A percentile compares a stretch with the other conserved stretches of the same genome.
These are phyloP conservation scores for Trametes hirsuta DNA, from an alignment of 1,284 basidiomycete genomes.

Conservation along the genomic window DNA sequence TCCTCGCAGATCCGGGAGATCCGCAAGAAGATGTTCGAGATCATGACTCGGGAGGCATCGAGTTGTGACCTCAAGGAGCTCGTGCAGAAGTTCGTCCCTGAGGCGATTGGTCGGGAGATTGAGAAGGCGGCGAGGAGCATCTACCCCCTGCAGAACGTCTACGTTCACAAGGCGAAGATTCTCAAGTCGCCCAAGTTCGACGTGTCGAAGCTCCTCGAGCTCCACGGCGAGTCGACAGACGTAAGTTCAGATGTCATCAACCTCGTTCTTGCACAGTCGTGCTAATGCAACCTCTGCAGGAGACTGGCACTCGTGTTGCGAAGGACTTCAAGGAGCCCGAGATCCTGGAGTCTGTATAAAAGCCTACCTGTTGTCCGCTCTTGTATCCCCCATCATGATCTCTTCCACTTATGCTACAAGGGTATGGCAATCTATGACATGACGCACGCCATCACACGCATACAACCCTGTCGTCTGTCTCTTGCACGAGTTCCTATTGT, in stretches of 20 bases:
- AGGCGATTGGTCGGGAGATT: slow-evolving; percentile 99
- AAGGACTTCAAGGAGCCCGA: slow-evolving; percentile 96
- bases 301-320: slow-evolving; percentile 85
- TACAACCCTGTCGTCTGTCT: not conserved
- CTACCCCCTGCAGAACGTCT: slow-evolving; percentile 98
- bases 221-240: slow-evolving; percentile 93
- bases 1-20: slow-evolving; percentile 96
- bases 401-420: slow-evolving; percentile 42
- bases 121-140: slow-evolving; percentile 97
- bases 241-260: slow-evolving; percentile 51
- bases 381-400: slow-evolving; percentile 46
- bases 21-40: slow-evolving; percentile 99
- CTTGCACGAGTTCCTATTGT: slow-evolving; percentile 6
- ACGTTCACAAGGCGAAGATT: slow-evolving; percentile 97
- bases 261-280: not conserved
- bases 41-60: slow-evolving; percentile 96
- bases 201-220: slow-evolving; percentile 91
- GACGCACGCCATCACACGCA: slow-evolving; percentile 22
- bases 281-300: slow-evolving; percentile 50
- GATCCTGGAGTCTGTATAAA: slow-evolving; percentile 82
- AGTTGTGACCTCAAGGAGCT: slow-evolving; percentile 98
- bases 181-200: slow-evolving; percentile 98
- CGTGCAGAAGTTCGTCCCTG: slow-evolving; percentile 98
- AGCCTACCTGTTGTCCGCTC: slow-evolving; percentile 40
- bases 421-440: slow-evolving; percentile 47